These are phyloP conservation scores for Eleusine indica DNA, from an alignment of 176 grass and related monocot genomes.

Conservation along the genomic window DNA sequence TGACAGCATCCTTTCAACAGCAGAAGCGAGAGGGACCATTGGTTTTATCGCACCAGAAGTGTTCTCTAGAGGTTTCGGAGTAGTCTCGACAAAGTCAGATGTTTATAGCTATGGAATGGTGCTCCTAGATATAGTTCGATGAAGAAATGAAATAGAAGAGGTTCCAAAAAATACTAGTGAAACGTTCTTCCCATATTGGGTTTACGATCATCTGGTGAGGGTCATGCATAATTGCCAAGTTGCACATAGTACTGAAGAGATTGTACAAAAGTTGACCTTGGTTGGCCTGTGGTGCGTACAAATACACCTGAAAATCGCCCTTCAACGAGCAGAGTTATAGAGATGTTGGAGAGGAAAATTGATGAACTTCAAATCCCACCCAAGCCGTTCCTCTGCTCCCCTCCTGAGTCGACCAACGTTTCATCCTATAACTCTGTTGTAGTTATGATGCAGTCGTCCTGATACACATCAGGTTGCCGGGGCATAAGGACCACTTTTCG, in stretches of 20 bases:
- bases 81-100: conserved; percentile 56
- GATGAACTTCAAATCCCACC: conserved; percentile 51
- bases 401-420: not conserved
- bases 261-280: conserved; percentile 40
- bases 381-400: conserved; percentile 42
- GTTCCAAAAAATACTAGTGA: conserved; percentile 17
- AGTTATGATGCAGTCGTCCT: not conserved
- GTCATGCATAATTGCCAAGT: conserved; percentile 5
- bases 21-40: conserved; percentile 52
- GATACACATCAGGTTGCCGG: not conserved
- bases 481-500: not conserved
- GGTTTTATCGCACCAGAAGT: conserved; percentile 74
- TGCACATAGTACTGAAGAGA: conserved; percentile 14
- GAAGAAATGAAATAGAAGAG: conserved; percentile 25
- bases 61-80: conserved; percentile 51
- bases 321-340: conserved; percentile 55
- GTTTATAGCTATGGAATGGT: conserved; percentile 70
- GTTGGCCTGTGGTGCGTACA: conserved; percentile 64
- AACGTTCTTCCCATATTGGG: conserved; percentile 41
- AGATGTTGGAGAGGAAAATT: conserved; percentile 60
- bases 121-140: conserved; percentile 61
- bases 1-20: conserved; percentile 51
- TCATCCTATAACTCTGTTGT: conserved; percentile 6
- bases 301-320: conserved; percentile 44
- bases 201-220: conserved; percentile 43